These are phyloP conservation scores for Aspergillus saccharolyticus DNA, from an alignment of 495 filamentous ascomycete species.

Conservation along the genomic window DNA sequence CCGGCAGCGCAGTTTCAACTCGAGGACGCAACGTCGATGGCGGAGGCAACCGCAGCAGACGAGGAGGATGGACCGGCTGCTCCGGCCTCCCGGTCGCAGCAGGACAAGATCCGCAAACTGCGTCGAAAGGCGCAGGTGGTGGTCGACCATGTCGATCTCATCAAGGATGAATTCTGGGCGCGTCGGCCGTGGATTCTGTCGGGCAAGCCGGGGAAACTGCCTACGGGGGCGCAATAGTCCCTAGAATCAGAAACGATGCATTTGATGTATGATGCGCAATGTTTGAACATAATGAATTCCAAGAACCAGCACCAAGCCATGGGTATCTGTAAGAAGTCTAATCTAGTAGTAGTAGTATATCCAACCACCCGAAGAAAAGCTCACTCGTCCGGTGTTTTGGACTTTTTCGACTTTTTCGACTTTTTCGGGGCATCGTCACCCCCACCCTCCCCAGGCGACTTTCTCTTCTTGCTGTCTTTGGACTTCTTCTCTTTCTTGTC, in stretches of 20 bases:
- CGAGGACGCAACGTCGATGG: slow-evolving; percentile 25
- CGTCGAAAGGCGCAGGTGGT: slow-evolving; percentile 70
- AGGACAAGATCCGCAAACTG: slow-evolving; percentile 72
- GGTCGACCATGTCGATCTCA: slow-evolving; percentile 84
- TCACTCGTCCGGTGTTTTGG: slow-evolving; percentile 30
- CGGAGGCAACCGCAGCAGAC: slow-evolving; percentile 10
- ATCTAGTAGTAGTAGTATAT: slow-evolving; percentile 24
- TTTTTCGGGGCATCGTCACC: slow-evolving; percentile 20
- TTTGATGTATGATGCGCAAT: neutral
- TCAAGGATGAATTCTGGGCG: slow-evolving; percentile 91
- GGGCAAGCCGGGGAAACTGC: slow-evolving; percentile 64
- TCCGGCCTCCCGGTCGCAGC: slow-evolving; percentile 64
- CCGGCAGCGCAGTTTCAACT: slow-evolving; percentile 32
- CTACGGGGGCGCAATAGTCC: slow-evolving; percentile 43
- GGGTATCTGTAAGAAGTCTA: slow-evolving; percentile 28
- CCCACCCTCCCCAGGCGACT: slow-evolving; percentile 17
- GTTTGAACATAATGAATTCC: neutral
- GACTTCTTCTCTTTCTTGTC: slow-evolving; percentile 20
- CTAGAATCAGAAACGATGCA: slow-evolving; percentile 12
- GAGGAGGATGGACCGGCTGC: slow-evolving; percentile 16
- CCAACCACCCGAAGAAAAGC: slow-evolving; percentile 14
- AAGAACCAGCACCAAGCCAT: slow-evolving; percentile 12
- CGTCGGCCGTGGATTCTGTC: slow-evolving; percentile 79
- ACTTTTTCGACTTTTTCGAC: slow-evolving; percentile 30
- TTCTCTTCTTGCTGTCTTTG: slow-evolving; percentile 19